Percentiles rank a stretch among this genome's conserved stretches.
phyloP scores from a whole-genome alignment of 1,139 yeast species.

The Arxiozyma slooffiae region DNA sequence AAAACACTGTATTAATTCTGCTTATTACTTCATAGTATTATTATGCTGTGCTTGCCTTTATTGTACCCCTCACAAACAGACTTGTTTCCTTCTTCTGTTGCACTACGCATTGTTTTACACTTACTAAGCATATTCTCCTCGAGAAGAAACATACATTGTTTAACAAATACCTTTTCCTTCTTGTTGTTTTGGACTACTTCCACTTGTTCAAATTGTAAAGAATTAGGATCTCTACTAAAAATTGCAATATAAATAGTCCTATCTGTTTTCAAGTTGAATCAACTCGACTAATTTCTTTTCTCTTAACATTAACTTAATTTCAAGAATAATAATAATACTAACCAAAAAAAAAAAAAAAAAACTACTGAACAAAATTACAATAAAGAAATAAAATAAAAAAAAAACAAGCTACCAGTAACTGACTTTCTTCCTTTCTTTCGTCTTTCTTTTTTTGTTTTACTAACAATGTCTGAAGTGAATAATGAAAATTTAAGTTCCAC shows the following conservation, averaged over 20 bases:
- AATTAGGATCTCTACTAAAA: neutral
- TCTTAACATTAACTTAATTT: neutral
- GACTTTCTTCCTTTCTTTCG: neutral
- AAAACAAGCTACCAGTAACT: neutral
- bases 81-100: neutral
- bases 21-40: neutral
- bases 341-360: no score
- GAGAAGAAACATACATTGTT: no score
- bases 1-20: neutral
- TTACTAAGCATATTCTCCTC: no score
- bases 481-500: constrained; percentile 1
- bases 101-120: neutral
- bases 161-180: neutral
- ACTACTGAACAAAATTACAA: neutral
- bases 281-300: neutral
- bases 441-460: neutral
- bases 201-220: neutral
- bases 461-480: constrained; percentile 2
- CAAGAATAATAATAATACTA: no score
- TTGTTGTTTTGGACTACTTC: no score
- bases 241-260: neutral
- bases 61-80: neutral
- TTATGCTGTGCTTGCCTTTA: neutral
- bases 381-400: neutral
- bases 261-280: no score